Conservation (phyloP, 2,329 filamentous ascomycete species). For the Curvularia lunata region DNA sequence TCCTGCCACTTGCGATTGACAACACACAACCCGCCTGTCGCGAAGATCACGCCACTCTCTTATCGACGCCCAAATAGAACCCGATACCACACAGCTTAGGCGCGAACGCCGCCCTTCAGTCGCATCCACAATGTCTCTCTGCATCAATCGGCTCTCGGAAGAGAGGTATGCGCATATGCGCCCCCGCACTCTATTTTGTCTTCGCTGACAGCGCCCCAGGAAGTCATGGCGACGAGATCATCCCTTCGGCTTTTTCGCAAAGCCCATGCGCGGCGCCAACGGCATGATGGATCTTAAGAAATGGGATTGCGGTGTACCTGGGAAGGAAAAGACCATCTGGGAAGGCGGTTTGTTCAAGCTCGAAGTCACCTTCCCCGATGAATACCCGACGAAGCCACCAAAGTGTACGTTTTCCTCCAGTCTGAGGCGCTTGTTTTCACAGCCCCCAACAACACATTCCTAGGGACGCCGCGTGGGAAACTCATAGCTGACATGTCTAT, state of each 20-base stretch:
- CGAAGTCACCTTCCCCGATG: constrained; percentile 90
- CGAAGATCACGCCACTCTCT: constrained; percentile 1
- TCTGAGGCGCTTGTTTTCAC: background rate
- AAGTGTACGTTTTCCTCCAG: constrained; percentile 73
- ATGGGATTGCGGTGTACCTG: constrained; percentile 96
- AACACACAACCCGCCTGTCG: background rate
- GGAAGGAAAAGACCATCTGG: constrained; percentile 97
- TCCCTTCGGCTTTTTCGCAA: constrained; percentile 96
- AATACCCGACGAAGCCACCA: constrained; percentile 97
- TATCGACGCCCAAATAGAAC: background rate
- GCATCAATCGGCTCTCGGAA: constrained; percentile 70
- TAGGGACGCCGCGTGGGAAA: background rate
- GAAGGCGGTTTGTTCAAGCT: constrained; percentile 97
- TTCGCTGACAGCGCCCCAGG: constrained; percentile 54
- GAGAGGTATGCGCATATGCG: constrained; percentile 40
- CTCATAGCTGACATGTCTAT: background rate
- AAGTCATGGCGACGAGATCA: constrained; percentile 98
- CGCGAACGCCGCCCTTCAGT: constrained; percentile 13
- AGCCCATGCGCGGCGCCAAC: constrained; percentile 78
- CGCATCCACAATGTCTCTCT: constrained; percentile 73
- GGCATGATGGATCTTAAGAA: constrained; percentile 89
- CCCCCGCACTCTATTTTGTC: background rate
- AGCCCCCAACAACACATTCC: background rate
- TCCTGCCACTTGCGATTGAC: background rate
- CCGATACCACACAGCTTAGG: constrained; percentile 3